A percentile compares a stretch with the other conserved stretches of the same genome.
Evolutionary conservation across 73 alveolate species (phyloP).

Genomic region (Stentor coeruleus): DNA sequence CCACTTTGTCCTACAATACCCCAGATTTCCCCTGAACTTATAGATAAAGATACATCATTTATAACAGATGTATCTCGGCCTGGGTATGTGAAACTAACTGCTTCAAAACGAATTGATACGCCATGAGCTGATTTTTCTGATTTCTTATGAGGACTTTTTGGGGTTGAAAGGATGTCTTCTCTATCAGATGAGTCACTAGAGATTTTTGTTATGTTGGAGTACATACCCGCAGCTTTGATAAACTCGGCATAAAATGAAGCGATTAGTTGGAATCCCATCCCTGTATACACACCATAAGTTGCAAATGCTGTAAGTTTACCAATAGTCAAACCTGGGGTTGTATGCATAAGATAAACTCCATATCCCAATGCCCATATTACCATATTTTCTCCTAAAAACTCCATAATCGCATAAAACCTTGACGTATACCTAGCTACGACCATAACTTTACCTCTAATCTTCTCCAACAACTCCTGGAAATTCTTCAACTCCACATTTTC

Average conservation of each 20-base stretch:
- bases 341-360: constrained; percentile 5
- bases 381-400: background rate
- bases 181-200: background rate
- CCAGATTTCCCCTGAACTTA: constrained; percentile 35
- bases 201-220: background rate
- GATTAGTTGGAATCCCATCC: constrained; percentile 3
- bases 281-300: constrained; percentile 11
- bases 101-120: background rate
- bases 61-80: constrained; percentile 30
- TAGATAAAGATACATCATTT: constrained; percentile 34
- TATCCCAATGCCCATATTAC: constrained; percentile 1
- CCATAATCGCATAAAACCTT: background rate
- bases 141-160: background rate
- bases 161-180: background rate
- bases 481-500: constrained; percentile 1
- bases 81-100: constrained; percentile 21
- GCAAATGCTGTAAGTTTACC: constrained; percentile 14
- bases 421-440: background rate
- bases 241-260: background rate
- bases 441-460: background rate
- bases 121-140: background rate
- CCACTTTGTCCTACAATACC: constrained; percentile 47
- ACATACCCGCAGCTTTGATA: background rate
- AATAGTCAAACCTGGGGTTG: background rate
- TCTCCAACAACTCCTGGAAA: background rate